Conservation (phyloP, 805 yeast species). For the Debaryomyces tyrocola region DNA sequence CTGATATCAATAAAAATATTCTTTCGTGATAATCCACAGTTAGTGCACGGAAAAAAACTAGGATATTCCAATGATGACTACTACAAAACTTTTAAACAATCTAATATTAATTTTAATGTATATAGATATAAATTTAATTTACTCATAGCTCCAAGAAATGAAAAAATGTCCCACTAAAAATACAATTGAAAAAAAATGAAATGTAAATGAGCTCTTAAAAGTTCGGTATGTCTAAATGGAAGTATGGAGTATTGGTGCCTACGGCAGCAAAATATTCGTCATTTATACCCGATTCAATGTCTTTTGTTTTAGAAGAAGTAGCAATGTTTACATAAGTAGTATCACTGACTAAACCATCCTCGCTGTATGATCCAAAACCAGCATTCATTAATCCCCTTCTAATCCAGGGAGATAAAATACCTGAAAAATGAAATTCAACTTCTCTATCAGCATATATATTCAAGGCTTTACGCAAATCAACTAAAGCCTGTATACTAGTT, state of each 20-base stretch:
- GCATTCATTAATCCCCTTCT: conserved; percentile 70
- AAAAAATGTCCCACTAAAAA: not conserved
- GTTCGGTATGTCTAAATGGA: conserved; percentile 76
- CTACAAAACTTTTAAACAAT: not conserved
- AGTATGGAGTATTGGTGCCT: conserved; percentile 68
- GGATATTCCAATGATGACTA: not conserved
- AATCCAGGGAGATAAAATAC: conserved; percentile 84
- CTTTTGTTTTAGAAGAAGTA: conserved; percentile 21
- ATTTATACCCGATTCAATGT: conserved; percentile 29
- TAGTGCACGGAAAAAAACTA: not conserved
- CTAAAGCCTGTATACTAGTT: conserved; percentile 75
- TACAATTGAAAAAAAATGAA: not conserved
- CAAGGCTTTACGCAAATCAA: conserved; percentile 72
- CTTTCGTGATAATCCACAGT: not conserved
- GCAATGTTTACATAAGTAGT: conserved; percentile 43
- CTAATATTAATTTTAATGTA: not conserved
- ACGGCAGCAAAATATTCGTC: conserved; percentile 51
- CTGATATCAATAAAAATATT: not conserved
- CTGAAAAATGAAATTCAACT: conserved; percentile 87
- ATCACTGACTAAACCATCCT: conserved; percentile 38
- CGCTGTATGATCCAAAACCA: conserved; percentile 69
- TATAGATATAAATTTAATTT: not conserved
- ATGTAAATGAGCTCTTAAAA: conserved; percentile 21
- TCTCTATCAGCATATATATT: conserved; percentile 75
- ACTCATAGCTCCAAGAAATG: not conserved